Conservation (phyloP, 2,329 filamentous ascomycete genomes). For the Penicillium sp. region DNA sequence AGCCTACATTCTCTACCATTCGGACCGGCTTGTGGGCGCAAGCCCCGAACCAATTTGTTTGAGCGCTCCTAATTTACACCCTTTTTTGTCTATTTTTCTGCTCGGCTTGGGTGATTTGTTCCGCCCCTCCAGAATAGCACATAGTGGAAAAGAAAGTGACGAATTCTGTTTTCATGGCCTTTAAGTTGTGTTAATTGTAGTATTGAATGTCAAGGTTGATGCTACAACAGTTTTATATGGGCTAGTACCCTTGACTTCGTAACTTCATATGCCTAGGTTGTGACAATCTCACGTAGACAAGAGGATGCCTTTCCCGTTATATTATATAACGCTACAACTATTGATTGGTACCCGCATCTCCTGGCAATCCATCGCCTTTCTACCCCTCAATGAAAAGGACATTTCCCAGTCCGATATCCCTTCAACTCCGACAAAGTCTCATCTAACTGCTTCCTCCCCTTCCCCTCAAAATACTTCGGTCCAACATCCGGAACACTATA, state of each 20-base stretch:
- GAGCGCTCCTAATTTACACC: conserved; percentile 38
- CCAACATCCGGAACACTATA: conserved; percentile 60
- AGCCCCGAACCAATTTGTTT: conserved; percentile 35
- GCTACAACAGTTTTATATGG: background rate
- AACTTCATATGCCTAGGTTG: background rate
- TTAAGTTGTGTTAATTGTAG: background rate
- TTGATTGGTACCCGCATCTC: too few relatives aligned
- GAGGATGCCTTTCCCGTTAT: too few relatives aligned
- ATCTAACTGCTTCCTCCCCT: conserved; percentile 42
- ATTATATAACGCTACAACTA: background rate
- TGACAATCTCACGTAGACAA: background rate
- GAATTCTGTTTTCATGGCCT: conserved; percentile 14
- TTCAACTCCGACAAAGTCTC: conserved; percentile 47
- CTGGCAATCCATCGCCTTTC: background rate
- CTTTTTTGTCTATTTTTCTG: conserved; percentile 38
- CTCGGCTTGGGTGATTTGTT: conserved; percentile 19
- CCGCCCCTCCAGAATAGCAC: conserved; percentile 32
- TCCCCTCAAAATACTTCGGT: conserved; percentile 55
- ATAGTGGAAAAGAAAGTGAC: conserved; percentile 37
- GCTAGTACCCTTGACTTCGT: background rate
- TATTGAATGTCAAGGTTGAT: background rate
- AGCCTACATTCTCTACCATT: conserved; percentile 35
- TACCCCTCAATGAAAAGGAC: conserved; percentile 46
- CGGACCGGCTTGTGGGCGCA: conserved; percentile 23
- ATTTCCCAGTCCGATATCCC: conserved; percentile 45